Conservation (phyloP, 306 rosid genomes). For the Trifolium dubium region DNA sequence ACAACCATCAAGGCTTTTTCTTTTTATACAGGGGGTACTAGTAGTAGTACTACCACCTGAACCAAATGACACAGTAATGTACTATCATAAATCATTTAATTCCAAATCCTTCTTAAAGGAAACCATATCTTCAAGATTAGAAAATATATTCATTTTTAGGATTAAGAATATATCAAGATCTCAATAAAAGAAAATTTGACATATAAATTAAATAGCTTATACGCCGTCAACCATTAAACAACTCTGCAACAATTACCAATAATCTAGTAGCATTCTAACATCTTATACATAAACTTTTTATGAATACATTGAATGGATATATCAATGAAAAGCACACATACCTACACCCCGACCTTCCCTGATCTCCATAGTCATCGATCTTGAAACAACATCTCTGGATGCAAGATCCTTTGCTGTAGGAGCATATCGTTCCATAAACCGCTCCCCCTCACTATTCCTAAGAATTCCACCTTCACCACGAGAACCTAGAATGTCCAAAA, state of each 20-base stretch:
- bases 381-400: constrained; percentile 91
- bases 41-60: neutral
- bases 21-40: neutral
- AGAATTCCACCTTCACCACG: constrained; percentile 99
- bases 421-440: constrained; percentile 98
- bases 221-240: neutral
- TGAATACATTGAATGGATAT: constrained; percentile 1
- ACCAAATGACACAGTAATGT: neutral
- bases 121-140: neutral
- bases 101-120: constrained; percentile 1
- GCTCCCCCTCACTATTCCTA: constrained; percentile 94
- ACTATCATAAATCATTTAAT: constrained; percentile 5
- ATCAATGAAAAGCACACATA: constrained; percentile 44
- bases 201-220: constrained; percentile 15
- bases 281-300: constrained; percentile 1
- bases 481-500: constrained; percentile 69
- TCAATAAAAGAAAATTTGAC: constrained; percentile 14
- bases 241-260: neutral
- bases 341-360: constrained; percentile 99
- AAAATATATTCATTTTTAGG: constrained; percentile 7
- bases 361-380: constrained; percentile 99
- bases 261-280: constrained; percentile 19
- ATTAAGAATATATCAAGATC: constrained; percentile 1
- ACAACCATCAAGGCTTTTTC: constrained; percentile 1
- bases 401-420: constrained; percentile 99